phyloP scores from a whole-genome alignment of 371 early-diverging fungal species.

The Mucor mucedo region DNA sequence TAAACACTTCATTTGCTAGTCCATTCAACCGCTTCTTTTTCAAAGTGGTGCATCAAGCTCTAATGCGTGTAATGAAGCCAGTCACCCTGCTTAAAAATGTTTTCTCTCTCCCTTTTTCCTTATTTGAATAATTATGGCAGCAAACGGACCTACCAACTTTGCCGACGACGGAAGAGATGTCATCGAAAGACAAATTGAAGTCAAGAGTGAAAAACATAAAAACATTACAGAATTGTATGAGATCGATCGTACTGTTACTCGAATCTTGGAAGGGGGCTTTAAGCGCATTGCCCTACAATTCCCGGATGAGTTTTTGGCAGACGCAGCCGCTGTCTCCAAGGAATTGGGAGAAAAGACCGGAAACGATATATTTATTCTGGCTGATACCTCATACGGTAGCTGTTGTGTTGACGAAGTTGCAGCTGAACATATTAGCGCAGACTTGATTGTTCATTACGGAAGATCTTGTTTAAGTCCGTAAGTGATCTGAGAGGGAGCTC shows the following conservation, averaged over 20 bases:
- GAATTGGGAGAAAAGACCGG: constrained; percentile 53
- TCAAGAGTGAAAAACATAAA: constrained; percentile 46
- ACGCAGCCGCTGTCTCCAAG: constrained; percentile 68
- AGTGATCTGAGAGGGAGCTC: constrained; percentile 16
- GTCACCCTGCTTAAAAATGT: not conserved
- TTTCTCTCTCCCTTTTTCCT: not conserved
- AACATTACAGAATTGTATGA: constrained; percentile 62
- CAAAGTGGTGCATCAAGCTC: too few relatives aligned
- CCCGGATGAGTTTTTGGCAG: constrained; percentile 85
- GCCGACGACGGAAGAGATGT: constrained; percentile 69
- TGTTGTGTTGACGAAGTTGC: constrained; percentile 98
- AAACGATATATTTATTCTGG: constrained; percentile 75
- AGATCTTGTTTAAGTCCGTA: constrained; percentile 88
- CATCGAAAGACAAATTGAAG: constrained; percentile 61
- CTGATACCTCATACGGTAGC: constrained; percentile 95
- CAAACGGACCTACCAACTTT: constrained; percentile 65
- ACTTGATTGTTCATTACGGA: constrained; percentile 92
- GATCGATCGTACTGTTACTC: constrained; percentile 65
- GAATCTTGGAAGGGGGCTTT: constrained; percentile 57
- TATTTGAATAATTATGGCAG: constrained; percentile 9
- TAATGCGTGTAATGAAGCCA: not conserved
- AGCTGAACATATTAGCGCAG: constrained; percentile 85
- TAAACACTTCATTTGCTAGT: too few relatives aligned
- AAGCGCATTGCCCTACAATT: constrained; percentile 86
- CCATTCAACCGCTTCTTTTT: too few relatives aligned